Conservation (phyloP, 352 stramenopile genomes). For the Globisporangium acanthophoron region DNA sequence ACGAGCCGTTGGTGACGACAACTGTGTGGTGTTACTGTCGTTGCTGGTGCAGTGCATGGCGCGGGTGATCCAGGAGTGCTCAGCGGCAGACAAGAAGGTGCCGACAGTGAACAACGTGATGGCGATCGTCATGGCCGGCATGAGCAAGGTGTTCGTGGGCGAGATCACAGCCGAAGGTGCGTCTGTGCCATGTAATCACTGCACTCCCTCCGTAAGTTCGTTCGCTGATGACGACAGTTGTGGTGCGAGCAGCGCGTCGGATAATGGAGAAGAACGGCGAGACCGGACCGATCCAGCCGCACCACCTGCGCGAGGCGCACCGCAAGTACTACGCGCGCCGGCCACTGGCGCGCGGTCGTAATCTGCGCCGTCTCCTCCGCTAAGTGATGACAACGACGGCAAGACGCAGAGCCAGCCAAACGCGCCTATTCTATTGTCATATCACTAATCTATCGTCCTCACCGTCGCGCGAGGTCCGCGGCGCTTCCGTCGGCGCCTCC, state of each 20-base stretch:
- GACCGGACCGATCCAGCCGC: constrained; percentile 66
- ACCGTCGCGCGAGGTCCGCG: constrained; percentile 1
- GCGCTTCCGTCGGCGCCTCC: constrained; percentile 21
- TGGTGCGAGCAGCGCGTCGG: constrained; percentile 33
- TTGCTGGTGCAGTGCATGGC: constrained; percentile 51
- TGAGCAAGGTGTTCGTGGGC: constrained; percentile 81
- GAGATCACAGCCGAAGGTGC: constrained; percentile 74
- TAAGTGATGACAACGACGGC: constrained; percentile 9
- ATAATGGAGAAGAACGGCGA: constrained; percentile 82
- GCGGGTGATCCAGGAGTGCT: constrained; percentile 67
- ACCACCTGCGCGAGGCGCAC: constrained; percentile 70
- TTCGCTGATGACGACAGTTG: neutral
- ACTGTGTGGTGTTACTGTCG: neutral
- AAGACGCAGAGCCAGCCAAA: constrained; percentile 2
- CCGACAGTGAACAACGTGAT: constrained; percentile 79
- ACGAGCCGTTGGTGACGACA: neutral
- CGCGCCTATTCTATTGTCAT: constrained; percentile 18
- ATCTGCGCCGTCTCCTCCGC: constrained; percentile 46
- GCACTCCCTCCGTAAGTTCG: neutral
- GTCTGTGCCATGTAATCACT: neutral
- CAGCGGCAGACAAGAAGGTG: constrained; percentile 37
- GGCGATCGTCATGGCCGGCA: constrained; percentile 85
- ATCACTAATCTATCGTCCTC: constrained; percentile 15
- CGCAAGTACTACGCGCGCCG: constrained; percentile 83
- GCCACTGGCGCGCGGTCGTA: constrained; percentile 53